Evolutionary conservation across 352 stramenopile genomes (phyloP), one percentile per base, ranked within the genome.

Genomic region (Phytophthora colocasiae): DNA sequence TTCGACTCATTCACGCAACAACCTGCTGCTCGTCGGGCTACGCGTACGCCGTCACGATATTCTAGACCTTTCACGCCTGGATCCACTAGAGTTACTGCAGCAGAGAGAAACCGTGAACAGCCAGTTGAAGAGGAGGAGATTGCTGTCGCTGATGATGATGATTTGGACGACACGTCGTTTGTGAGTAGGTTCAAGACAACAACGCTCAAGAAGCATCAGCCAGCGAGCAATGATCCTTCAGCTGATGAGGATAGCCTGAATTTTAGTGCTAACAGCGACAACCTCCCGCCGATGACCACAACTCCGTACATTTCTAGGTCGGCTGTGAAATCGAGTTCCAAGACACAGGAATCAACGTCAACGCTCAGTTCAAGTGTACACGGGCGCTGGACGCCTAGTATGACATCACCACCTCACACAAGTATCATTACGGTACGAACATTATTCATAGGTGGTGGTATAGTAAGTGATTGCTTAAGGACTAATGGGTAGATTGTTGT

Each of bases 141-240:
- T 17, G 26, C 26, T 32, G 47, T 12, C 19, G 56, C 51, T 7
- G 56, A 67, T 19, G 58, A 75, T 10, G 69, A 75, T 3, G 73
- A 80, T 14, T 44, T 80, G 6, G 74, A 76, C 5, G 70, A 79
- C 10, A 46, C 73, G 15, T 83, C 78, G 14, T 78, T 89, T 11
- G 71, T 83, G 11, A 74, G 62, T 27, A 80, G 77, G 24, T 92
- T 93, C 71, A 90, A 90, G 73, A 93, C 85, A 11, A 92, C 83
- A 47, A 92, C 78, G 53, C 76, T 93, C 15, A 61, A 78, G 43
- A 65, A 78, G 10, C 67, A 79, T 15, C 63, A 70, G 55, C 67
- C 74, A 11, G 14, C 56, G 3, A 59, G 43, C 7, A 66, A 56
- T 29, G 38, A 86, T 27, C 58, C 59, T 9, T 78, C 69, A 22